Percentiles rank a stretch among this genome's conserved stretches.
These are phyloP conservation scores for Butyriboletus loyo DNA, from an alignment of 768 basidiomycete species.

Conservation along the genomic window DNA sequence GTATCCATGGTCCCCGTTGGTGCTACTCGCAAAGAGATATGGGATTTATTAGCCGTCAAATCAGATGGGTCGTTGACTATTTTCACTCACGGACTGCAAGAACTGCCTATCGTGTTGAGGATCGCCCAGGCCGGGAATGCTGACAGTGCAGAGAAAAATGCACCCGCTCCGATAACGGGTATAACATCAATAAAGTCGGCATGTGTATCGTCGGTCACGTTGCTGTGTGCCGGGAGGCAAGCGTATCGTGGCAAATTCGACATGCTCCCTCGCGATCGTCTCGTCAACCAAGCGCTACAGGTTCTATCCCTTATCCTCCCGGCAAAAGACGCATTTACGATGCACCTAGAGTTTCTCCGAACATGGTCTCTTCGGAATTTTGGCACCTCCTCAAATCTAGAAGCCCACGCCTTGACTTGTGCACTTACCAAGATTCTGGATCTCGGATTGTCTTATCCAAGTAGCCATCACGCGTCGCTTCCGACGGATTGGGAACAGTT, in stretches of 20 bases:
- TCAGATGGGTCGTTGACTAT: conserved; percentile 53
- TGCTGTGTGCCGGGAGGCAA: conserved; percentile 53
- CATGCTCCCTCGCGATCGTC: conserved; percentile 49
- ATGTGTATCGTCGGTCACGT: conserved; percentile 48
- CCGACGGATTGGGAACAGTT: conserved; percentile 49
- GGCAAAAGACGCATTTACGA: conserved; percentile 47
- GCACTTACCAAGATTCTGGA: conserved; percentile 52
- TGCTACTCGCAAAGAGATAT: conserved; percentile 58
- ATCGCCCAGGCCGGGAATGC: conserved; percentile 10
- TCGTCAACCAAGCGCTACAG: conserved; percentile 60
- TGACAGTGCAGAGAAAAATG: background rate
- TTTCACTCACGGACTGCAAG: conserved; percentile 58
- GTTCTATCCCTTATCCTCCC: conserved; percentile 63
- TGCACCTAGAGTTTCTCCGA: conserved; percentile 56
- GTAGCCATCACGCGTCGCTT: conserved; percentile 10
- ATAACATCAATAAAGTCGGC: conserved; percentile 48
- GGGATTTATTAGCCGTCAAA: conserved; percentile 68
- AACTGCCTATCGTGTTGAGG: conserved; percentile 38
- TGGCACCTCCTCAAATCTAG: conserved; percentile 41
- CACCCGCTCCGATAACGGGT: conserved; percentile 19
- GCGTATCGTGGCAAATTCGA: conserved; percentile 48
- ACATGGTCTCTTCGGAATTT: conserved; percentile 52
- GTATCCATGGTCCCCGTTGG: conserved; percentile 55
- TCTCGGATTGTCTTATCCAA: conserved; percentile 28
- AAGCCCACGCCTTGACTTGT: conserved; percentile 55